Evolutionary conservation across 352 stramenopile genomes (phyloP), one percentile per base, ranked within the genome.

Genomic region (Saprolegnia parasitica): DNA sequence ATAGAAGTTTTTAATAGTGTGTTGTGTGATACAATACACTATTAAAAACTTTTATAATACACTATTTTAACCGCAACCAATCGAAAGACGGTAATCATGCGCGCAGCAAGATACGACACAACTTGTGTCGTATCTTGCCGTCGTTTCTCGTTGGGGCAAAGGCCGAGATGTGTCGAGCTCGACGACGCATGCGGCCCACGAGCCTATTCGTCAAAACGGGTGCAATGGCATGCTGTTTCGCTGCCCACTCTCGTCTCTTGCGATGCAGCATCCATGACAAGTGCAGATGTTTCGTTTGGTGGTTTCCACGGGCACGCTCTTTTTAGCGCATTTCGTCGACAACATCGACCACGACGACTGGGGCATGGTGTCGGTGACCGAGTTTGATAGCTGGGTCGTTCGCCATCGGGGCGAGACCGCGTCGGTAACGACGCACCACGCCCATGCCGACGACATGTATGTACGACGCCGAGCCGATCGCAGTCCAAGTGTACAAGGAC

Each of bases 341-440:
- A 46, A 70, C 26, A 58, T 70, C 4, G 63, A 70, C n/a, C n/a
- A 56, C 21, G 42, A 70, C 35, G 46, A 70, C 54, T 58, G 10
- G 5, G 63, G 63, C 49, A 39, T 61, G 1, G 55, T 70, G 42
- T 62, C 63, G 20, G 26, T 70, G 23, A 45, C 62, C 46, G 63
- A 70, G n/a, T 70, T 70, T 29, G 55, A 45, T 6, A 70, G 10
- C 42, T 70, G 63, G 63, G 63, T 70, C 18, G 5, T 40, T 16
- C 46, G 52, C 32, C 32, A 58, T 16, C 52, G 52, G 8, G 52
- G 52, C 16, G 32, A 29, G 15, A 16, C 52, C 8, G 9, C 42
- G 35, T n/a, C 52, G 11, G 9, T 9, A 3, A 60, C 13, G 13
- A 9, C 24, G 3, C 3, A 21, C 9, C 13, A 60, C 9, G 52